Conservation (phyloP, 108 stramenopile species). For the Skeletonema grethae region DNA sequence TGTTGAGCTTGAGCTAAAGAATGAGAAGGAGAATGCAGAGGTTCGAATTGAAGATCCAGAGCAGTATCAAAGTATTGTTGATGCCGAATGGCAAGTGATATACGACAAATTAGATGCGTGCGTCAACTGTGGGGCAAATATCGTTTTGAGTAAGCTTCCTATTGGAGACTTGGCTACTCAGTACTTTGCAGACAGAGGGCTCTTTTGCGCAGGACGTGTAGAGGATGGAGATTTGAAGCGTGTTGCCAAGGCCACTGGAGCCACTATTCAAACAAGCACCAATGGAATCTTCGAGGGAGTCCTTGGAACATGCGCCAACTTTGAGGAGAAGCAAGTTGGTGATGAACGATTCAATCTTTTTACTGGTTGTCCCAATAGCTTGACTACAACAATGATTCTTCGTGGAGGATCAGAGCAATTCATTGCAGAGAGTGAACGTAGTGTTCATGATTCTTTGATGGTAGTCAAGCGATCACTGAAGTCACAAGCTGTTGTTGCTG, state of each 20-base stretch:
- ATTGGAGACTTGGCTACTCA: constrained; percentile 99
- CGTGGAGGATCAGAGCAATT: constrained; percentile 98
- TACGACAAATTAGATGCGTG: constrained; percentile 97
- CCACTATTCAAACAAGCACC: constrained; percentile 86
- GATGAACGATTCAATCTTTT: constrained; percentile 98
- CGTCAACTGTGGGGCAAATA: constrained; percentile 92
- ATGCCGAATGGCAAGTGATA: constrained; percentile 99
- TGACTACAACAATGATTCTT: constrained; percentile 95
- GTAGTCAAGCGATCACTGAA: constrained; percentile 94
- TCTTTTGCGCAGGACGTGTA: constrained; percentile 99
- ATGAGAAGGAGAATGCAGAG: constrained; percentile 99
- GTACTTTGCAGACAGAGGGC: constrained; percentile 96
- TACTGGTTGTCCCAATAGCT: constrained; percentile 89
- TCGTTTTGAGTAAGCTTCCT: constrained; percentile 95
- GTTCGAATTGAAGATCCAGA: constrained; percentile 96
- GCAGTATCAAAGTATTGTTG: constrained; percentile 98
- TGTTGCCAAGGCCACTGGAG: constrained; percentile 97
- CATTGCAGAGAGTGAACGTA: constrained; percentile 97
- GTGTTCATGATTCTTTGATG: constrained; percentile 88
- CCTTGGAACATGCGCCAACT: constrained; percentile 91
- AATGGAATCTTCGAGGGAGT: constrained; percentile 76
- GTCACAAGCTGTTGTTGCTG: constrained; percentile 91
- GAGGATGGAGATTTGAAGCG: constrained; percentile 94
- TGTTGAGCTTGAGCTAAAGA: constrained; percentile 99
- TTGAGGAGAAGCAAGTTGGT: constrained; percentile 97